Conservation (phyloP, 208 protist species). For the Naegleria gruberi region DNA sequence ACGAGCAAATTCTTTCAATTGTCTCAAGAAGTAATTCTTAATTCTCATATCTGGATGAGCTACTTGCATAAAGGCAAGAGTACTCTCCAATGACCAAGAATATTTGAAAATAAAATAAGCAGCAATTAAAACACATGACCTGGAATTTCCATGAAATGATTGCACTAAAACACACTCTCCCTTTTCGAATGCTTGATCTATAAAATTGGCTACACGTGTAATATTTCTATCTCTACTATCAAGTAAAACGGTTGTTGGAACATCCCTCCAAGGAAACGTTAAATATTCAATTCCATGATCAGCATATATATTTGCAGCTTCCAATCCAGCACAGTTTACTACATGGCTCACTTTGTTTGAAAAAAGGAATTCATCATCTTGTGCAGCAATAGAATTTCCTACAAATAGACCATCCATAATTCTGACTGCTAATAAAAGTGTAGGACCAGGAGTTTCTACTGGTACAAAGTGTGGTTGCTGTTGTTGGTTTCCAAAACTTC, state of each 20-base stretch:
- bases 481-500: background rate
- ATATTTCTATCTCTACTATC: slow-evolving; percentile 69
- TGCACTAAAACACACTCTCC: slow-evolving; percentile 78
- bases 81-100: slow-evolving; percentile 73
- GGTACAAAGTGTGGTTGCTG: background rate
- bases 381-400: slow-evolving; percentile 57
- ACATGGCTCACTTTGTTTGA: slow-evolving; percentile 84
- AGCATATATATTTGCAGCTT: slow-evolving; percentile 64
- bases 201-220: slow-evolving; percentile 58
- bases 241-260: slow-evolving; percentile 55
- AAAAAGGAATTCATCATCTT: slow-evolving; percentile 69
- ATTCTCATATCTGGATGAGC: slow-evolving; percentile 74
- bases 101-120: slow-evolving; percentile 81
- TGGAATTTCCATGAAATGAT: slow-evolving; percentile 51
- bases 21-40: slow-evolving; percentile 73
- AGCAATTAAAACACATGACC: slow-evolving; percentile 63
- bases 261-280: slow-evolving; percentile 76
- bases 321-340: slow-evolving; percentile 73
- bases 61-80: slow-evolving; percentile 64
- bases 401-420: slow-evolving; percentile 83
- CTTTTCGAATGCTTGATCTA: slow-evolving; percentile 62
- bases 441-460: background rate
- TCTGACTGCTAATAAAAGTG: slow-evolving; percentile 57
- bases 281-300: slow-evolving; percentile 66
- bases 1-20: slow-evolving; percentile 65